Evolutionary conservation across 768 basidiomycete species (phyloP).

Genomic region (Boletus speciosus): DNA sequence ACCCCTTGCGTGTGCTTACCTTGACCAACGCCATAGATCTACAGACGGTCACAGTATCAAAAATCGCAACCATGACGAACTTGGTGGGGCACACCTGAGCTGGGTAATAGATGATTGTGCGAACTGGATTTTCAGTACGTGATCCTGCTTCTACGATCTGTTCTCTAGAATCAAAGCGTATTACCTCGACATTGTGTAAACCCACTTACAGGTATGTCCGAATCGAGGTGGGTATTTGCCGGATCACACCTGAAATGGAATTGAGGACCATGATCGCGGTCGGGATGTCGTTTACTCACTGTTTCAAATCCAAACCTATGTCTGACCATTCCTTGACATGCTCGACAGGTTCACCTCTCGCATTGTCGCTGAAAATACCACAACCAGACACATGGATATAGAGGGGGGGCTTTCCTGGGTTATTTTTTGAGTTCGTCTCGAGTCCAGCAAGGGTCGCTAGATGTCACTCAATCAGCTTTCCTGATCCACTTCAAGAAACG

Average conservation of each 20-base stretch:
- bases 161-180: background rate
- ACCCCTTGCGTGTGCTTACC: slow-evolving; percentile 18
- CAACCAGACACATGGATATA: slow-evolving; percentile 44
- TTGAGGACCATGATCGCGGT: background rate
- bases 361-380: slow-evolving; percentile 40
- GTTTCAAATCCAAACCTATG: slow-evolving; percentile 33
- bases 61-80: background rate
- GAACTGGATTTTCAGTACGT: slow-evolving; percentile 37
- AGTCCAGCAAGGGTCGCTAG: slow-evolving; percentile 40
- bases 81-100: slow-evolving; percentile 22
- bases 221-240: slow-evolving; percentile 32
- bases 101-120: slow-evolving; percentile 43
- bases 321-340: slow-evolving; percentile 37
- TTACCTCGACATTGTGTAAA: background rate
- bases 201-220: slow-evolving; percentile 28
- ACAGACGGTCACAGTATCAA: background rate
- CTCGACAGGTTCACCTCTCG: slow-evolving; percentile 36
- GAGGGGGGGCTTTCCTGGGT: slow-evolving; percentile 38
- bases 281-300: slow-evolving; percentile 14
- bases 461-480: background rate
- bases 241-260: slow-evolving; percentile 22
- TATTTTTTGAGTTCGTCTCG: slow-evolving; percentile 33
- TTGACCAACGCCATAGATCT: slow-evolving; percentile 44
- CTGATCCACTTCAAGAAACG: background rate
- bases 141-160: slow-evolving; percentile 41